Conservation (phyloP, 306 rosid species). For the Cyamopsis tetragonoloba region DNA sequence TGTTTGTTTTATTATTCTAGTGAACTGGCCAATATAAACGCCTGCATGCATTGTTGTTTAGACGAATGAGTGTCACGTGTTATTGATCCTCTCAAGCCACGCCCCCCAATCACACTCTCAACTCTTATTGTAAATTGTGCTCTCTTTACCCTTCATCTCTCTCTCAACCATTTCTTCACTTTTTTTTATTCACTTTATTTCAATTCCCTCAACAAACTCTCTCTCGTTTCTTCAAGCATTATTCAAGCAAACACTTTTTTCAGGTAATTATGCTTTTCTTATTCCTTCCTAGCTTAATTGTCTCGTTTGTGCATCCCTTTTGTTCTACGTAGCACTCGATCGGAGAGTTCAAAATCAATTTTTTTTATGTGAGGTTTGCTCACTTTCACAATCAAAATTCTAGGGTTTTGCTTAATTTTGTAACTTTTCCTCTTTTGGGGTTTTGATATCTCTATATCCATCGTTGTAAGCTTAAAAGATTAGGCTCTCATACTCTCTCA, state of each 20-base stretch:
- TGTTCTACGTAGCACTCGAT: too few relatives aligned
- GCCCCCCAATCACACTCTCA: background rate
- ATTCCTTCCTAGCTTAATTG: conserved; percentile 36
- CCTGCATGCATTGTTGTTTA: background rate
- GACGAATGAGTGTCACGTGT: conserved; percentile 17
- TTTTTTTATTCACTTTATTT: too few relatives aligned
- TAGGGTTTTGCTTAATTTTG: too few relatives aligned
- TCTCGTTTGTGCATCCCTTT: background rate
- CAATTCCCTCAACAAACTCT: too few relatives aligned
- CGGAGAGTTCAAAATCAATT: background rate
- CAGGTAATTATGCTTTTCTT: background rate
- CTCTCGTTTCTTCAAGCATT: background rate
- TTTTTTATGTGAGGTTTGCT: background rate
- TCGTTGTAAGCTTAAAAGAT: too few relatives aligned
- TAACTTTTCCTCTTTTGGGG: too few relatives aligned
- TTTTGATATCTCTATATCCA: too few relatives aligned
- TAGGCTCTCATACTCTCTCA: too few relatives aligned
- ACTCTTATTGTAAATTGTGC: background rate
- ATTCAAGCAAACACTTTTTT: background rate
- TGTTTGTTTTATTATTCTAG: too few relatives aligned
- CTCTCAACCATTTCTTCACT: conserved; percentile 1
- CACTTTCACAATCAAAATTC: too few relatives aligned
- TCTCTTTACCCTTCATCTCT: background rate
- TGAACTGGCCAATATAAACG: background rate
- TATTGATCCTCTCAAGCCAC: background rate